Base-by-base conservation (phyloP, 164 flowering plant genomes). In the Stephania japonica region DNA sequence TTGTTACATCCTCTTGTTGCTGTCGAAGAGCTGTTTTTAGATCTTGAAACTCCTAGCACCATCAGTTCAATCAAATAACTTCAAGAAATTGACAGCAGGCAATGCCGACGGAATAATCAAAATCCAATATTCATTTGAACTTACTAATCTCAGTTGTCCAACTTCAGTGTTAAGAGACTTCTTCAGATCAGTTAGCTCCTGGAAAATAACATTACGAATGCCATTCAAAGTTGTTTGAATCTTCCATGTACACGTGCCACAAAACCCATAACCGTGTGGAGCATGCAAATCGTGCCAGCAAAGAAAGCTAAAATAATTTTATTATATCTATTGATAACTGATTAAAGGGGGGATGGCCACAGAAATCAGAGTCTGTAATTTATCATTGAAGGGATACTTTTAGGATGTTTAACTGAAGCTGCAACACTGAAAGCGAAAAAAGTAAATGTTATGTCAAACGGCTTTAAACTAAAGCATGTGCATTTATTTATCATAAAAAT, bases 131-230 rank as follows among this genome's bases (percentile, higher is more conserved):
- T 32, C 38, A 32, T 32, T 42, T 42, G 0, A 6, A 79, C 92
- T 86, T 72, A 94, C 98, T 16, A 91, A 70, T 83, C 88, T 85
- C 32, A 94, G 90, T 69, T 92, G 92, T 19, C 87, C 97, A 71
- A 92, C 97, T 85, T 94, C 98, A 66, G 82, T 86, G 78, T 90
- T 88, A 12, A 94, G 91, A 21, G 98, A 83, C 72, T 88, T 85
- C 85, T 91, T 92, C 24, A 92, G 86, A 14, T 85, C 97, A 12
- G 89, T 76, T 61, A 94, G 88, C 80, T 94, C 98, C 98, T 94
- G 85, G 24, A 65, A 38, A 21, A 16, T n/a, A 56, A 16, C 0
- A 56, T 18, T 5, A 56, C 62, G 5, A 56, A 56, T n/a, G 5
- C n/a, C 4, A 56, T 19, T 56, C 18, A 56, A 56, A 56, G 62